Conservation (phyloP, 2,329 filamentous ascomycete species). For the Aspergillus novofumigatus region DNA sequence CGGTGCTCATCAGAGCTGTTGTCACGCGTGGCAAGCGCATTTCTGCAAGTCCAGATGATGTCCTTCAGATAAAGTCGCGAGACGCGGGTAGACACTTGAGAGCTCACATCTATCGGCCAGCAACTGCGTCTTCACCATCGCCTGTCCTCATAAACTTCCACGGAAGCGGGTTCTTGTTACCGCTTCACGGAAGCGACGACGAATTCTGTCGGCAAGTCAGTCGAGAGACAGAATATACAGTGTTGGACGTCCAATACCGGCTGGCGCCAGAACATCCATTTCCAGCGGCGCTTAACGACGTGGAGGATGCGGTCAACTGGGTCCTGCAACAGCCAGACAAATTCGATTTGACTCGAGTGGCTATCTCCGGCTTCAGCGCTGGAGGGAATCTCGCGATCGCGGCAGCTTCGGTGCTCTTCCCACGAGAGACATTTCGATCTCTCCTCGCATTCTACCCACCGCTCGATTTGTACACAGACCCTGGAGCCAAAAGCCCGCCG, state of each 20-base stretch:
- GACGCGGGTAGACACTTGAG: slow-evolving; percentile 28
- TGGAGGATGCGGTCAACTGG: slow-evolving; percentile 37
- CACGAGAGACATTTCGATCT: slow-evolving; percentile 26
- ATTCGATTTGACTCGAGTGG: slow-evolving; percentile 32
- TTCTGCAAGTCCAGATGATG: slow-evolving; percentile 19
- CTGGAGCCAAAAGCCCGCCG: slow-evolving; percentile 20
- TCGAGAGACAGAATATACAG: slow-evolving; percentile 24
- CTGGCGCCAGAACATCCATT: slow-evolving; percentile 40
- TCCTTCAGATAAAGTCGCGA: slow-evolving; percentile 28
- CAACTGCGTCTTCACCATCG: slow-evolving; percentile 12
- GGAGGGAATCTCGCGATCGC: slow-evolving; percentile 40
- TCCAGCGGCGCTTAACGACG: slow-evolving; percentile 38
- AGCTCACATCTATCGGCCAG: slow-evolving; percentile 26
- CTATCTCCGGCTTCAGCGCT: slow-evolving; percentile 42
- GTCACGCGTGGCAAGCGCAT: not conserved
- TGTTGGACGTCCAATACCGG: slow-evolving; percentile 39
- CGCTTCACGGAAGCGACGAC: slow-evolving; percentile 28
- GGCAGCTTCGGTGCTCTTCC: slow-evolving; percentile 26
- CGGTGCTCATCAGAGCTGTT: slow-evolving; percentile 13
- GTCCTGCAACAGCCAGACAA: slow-evolving; percentile 29
- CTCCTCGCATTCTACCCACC: slow-evolving; percentile 33
- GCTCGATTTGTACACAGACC: slow-evolving; percentile 20
- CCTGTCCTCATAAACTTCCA: slow-evolving; percentile 34
- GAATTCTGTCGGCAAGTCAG: slow-evolving; percentile 28
- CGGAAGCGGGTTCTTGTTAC: slow-evolving; percentile 33